Conservation (phyloP, 768 basidiomycete species). For the Agrocybe pediades region DNA sequence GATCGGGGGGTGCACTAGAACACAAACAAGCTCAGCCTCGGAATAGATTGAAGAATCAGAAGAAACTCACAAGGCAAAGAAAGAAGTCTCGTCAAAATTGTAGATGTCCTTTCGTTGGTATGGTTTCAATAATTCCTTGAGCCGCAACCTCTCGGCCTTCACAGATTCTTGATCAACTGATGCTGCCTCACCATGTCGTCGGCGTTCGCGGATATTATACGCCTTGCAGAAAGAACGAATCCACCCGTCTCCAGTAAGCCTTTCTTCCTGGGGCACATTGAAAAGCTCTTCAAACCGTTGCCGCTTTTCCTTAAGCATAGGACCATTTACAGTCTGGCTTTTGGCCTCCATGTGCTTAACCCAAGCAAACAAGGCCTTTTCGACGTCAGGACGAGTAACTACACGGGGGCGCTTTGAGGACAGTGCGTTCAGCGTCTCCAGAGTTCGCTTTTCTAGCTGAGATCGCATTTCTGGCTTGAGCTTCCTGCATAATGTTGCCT, state of each 20-base stretch:
- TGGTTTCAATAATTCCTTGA: conserved; percentile 16
- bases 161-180: conserved; percentile 24
- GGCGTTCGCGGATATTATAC: conserved; percentile 20
- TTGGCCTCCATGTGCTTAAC: conserved; percentile 28
- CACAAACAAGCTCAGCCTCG: not conserved
- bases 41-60: not conserved
- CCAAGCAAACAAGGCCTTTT: conserved; percentile 32
- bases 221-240: conserved; percentile 20
- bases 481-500: conserved; percentile 22
- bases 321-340: conserved; percentile 21
- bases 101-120: conserved; percentile 24
- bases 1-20: conserved; percentile 2
- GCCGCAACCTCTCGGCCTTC: conserved; percentile 15
- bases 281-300: conserved; percentile 24
- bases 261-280: conserved; percentile 27
- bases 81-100: conserved; percentile 26
- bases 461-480: not conserved
- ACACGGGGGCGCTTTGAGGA: conserved; percentile 28
- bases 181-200: conserved; percentile 29
- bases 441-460: not conserved
- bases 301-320: conserved; percentile 27
- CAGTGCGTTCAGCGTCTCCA: conserved; percentile 20
- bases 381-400: conserved; percentile 36
- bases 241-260: conserved; percentile 23
- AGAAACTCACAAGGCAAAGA: conserved; percentile 6